Conservation (phyloP, 768 basidiomycete genomes). For the Gloeostereum incarnatum region DNA sequence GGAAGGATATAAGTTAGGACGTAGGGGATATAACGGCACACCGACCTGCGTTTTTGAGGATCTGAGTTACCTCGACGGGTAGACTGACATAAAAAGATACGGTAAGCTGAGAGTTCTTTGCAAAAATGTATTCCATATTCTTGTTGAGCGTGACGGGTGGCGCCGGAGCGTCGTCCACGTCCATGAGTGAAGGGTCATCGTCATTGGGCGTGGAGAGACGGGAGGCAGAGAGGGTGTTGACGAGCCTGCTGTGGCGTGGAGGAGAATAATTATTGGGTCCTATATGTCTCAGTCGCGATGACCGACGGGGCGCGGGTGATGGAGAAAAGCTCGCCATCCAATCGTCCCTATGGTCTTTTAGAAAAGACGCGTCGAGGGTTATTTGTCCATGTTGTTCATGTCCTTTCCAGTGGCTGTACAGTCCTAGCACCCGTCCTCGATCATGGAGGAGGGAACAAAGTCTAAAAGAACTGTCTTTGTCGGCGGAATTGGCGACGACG, state of each 20-base stretch:
- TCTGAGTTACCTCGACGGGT: constrained; percentile 67
- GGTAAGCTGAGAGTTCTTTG: constrained; percentile 63
- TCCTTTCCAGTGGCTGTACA: too few species aligned
- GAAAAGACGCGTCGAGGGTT: constrained; percentile 29
- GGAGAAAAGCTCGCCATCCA: constrained; percentile 58
- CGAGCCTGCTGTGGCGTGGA: constrained; percentile 17
- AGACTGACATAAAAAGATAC: constrained; percentile 61
- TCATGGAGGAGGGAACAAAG: constrained; percentile 78
- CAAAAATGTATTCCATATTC: constrained; percentile 42
- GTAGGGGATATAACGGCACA: constrained; percentile 2
- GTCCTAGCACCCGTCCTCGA: too few species aligned
- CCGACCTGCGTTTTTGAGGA: constrained; percentile 59
- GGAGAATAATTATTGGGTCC: constrained; percentile 14
- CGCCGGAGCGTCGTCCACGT: constrained; percentile 48
- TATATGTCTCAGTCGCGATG: constrained; percentile 23
- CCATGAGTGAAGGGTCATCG: constrained; percentile 50
- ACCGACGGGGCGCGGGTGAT: constrained; percentile 51
- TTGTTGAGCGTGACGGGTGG: constrained; percentile 20
- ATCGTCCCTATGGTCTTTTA: too few species aligned
- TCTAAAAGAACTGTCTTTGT: constrained; percentile 83
- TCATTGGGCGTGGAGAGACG: constrained; percentile 26
- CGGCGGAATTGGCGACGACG: constrained; percentile 76
- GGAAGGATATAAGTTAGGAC: constrained; percentile 1
- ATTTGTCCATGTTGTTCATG: too few species aligned
- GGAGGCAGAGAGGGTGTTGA: constrained; percentile 28